Conservation (phyloP, 768 basidiomycete genomes). For the Pulveroboletus frians region DNA sequence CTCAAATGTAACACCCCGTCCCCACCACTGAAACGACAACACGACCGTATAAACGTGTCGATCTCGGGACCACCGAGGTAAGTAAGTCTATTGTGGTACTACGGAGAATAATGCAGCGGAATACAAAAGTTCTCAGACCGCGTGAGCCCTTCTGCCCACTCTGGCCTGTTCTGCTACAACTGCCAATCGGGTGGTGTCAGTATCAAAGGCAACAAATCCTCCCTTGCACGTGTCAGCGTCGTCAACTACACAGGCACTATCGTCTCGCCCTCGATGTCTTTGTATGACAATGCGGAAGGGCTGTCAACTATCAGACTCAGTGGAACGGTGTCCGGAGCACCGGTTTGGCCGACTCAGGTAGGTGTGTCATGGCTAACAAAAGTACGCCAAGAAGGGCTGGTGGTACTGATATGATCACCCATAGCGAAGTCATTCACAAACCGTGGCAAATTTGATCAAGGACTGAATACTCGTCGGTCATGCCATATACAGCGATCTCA, state of each 20-base stretch:
- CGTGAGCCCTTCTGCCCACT: constrained; percentile 35
- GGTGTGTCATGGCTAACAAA: not conserved
- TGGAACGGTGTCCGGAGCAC: constrained; percentile 76
- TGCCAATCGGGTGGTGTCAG: constrained; percentile 45
- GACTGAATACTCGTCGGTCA: constrained; percentile 85
- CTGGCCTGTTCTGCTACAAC: constrained; percentile 38
- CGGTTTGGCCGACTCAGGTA: constrained; percentile 66
- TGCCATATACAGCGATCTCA: constrained; percentile 86
- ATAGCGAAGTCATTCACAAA: constrained; percentile 71
- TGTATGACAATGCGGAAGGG: constrained; percentile 79
- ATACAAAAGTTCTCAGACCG: constrained; percentile 26
- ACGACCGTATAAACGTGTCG: no score
- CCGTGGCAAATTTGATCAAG: constrained; percentile 63
- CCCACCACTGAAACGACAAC: no score
- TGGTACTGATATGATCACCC: not conserved
- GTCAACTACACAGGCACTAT: constrained; percentile 85
- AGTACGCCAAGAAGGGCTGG: no score
- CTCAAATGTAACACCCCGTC: no score
- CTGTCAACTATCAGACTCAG: constrained; percentile 90
- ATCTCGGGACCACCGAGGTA: no score
- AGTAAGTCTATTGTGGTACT: no score
- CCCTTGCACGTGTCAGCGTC: constrained; percentile 30
- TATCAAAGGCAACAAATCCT: constrained; percentile 12
- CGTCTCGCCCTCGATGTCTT: constrained; percentile 75
- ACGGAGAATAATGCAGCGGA: no score